Conservation (phyloP, 139 green algal genomes). For the Spirogloea muscicola region DNA sequence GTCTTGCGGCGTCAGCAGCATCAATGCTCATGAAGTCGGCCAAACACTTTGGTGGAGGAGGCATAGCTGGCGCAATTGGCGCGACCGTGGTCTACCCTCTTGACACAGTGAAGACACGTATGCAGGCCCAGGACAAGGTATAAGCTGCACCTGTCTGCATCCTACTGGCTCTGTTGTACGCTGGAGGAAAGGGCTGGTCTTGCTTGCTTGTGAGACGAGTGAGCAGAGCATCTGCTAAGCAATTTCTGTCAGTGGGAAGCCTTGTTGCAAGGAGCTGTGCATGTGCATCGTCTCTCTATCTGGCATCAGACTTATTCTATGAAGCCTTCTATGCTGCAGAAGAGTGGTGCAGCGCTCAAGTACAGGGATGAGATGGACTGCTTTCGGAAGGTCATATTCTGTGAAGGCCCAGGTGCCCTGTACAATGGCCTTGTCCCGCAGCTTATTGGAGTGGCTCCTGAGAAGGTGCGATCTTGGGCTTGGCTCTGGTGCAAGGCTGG, state of each 20-base stretch:
- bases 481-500: no score
- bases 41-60: slow-evolving; percentile 7
- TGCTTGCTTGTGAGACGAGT: no score
- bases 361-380: slow-evolving; percentile 25
- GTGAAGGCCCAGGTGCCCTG: slow-evolving; percentile 10
- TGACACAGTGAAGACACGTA: slow-evolving; percentile 46
- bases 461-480: no score
- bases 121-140: slow-evolving; percentile 41
- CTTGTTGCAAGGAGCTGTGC: no score
- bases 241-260: no score
- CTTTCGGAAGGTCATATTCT: not conserved
- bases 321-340: not conserved
- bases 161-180: no score
- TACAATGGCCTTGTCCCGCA: slow-evolving; percentile 22
- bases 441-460: slow-evolving; percentile 21
- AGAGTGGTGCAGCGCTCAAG: slow-evolving; percentile 1
- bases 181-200: no score
- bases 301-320: no score
- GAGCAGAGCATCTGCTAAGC: no score
- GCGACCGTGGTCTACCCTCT: slow-evolving; percentile 41
- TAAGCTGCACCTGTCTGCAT: no score
- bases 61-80: slow-evolving; percentile 29
- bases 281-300: no score
- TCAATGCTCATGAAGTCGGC: not conserved
- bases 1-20: not conserved